Evolutionary conservation across 2,329 filamentous ascomycete genomes (phyloP).

Genomic region (Amylocarpus encephaloides): DNA sequence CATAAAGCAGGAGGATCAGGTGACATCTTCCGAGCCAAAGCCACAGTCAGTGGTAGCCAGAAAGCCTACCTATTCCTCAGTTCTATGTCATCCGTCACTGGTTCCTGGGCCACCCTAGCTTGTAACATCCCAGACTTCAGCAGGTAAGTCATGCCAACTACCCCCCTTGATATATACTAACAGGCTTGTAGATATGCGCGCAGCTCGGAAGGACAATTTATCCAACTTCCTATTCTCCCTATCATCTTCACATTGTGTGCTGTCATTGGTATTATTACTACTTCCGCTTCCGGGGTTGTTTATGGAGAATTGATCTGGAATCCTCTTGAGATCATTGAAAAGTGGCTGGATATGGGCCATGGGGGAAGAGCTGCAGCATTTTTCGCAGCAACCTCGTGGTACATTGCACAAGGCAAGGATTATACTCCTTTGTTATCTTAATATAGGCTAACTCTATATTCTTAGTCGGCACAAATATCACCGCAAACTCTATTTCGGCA

Average conservation of each 20-base stretch:
- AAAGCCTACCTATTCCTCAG: constrained; percentile 27
- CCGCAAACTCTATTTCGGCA: constrained; percentile 48
- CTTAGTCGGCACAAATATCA: constrained; percentile 48
- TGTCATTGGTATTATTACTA: constrained; percentile 50
- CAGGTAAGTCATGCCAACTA: too few species aligned
- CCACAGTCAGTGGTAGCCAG: constrained; percentile 23
- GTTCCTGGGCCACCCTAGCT: constrained; percentile 30
- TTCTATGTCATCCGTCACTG: constrained; percentile 29
- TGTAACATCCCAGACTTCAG: constrained; percentile 33
- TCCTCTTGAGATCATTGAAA: constrained; percentile 39
- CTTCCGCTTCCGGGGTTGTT: constrained; percentile 46
- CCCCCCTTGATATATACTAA: too few species aligned
- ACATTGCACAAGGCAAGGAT: constrained; percentile 39
- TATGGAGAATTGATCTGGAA: constrained; percentile 47
- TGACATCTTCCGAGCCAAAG: constrained; percentile 21
- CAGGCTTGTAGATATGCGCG: constrained; percentile 26
- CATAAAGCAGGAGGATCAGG: constrained; percentile 44
- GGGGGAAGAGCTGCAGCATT: constrained; percentile 40
- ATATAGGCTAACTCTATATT: background rate
- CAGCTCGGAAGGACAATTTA: constrained; percentile 28
- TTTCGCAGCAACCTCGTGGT: constrained; percentile 47
- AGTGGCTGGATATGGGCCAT: constrained; percentile 39
- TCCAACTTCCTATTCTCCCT: constrained; percentile 34
- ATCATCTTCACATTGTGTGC: constrained; percentile 29
- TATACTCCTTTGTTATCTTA: background rate